Evolutionary conservation across 495 filamentous ascomycete genomes (phyloP), one percentile per base, ranked within the genome.

Genomic region (Clavariopsis aquatica): DNA sequence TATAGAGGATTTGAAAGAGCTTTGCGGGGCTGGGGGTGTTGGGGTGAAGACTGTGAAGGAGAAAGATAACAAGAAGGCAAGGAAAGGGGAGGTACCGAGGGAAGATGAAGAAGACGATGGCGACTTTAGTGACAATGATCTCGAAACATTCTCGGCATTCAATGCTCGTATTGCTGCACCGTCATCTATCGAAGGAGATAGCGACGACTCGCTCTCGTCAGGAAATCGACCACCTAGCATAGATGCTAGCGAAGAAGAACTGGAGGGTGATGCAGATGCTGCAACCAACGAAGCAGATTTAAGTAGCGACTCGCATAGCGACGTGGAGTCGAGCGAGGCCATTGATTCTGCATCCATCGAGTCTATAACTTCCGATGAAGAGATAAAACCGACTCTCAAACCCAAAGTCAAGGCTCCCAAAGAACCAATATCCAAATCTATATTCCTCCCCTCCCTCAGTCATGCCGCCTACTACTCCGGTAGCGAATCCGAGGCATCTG

Each of bases 401-500:
- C 29, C 60, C 8, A 46, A 49, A 17, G 17, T 49, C 10, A 64
- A 54, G 41, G 27, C 15, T 19, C n/a, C 5, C 5, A 19, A 17
- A 17, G 49, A 53, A 24, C 45, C 38, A 38, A 24, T 29, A 0
- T 29, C 54, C 1, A 45, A 49, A 46, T 87, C 86, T 8, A 88
- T 85, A 1, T 96, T 97, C 80, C 82, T 98, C 2, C 95, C 94
- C 1, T 88, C 90, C 6, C 82, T 98, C 1, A 83, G 79, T 61
- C 89, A 93, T 82, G 89, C 88, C 19, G 93, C 92, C 49, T 98
- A 98, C 78, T 88, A 89, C 76, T 97, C 93, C 19, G 94, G 92
- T 66, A 93, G 90, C 2, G 92, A 93, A 66, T 81, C 84, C 1
- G 87, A 87, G 54, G 70, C 77, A 1, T 67, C 73, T n/a, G 71